These are phyloP conservation scores for Podila clonocystis DNA, from an alignment of 192 early-diverging fungal genomes.

Conservation along the genomic window DNA sequence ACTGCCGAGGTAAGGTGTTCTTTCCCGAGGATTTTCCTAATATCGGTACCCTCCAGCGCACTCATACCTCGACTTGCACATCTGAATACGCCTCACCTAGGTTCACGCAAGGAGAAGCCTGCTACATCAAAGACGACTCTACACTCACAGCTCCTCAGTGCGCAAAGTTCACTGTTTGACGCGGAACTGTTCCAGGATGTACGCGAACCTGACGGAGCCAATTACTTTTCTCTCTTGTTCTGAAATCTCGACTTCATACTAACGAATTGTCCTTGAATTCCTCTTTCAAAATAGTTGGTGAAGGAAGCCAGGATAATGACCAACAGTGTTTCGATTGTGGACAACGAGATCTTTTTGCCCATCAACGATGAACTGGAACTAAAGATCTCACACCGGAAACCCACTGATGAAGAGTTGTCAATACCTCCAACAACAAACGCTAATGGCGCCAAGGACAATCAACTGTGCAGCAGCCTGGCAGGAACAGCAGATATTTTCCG, in stretches of 20 bases:
- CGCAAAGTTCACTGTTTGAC: conserved; percentile 58
- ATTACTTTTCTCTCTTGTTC: neutral
- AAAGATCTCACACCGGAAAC: conserved; percentile 34
- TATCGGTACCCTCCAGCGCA: too few species aligned
- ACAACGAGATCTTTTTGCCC: conserved; percentile 41
- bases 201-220: neutral
- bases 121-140: conserved; percentile 8
- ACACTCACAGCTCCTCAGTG: conserved; percentile 50
- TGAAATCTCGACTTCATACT: neutral
- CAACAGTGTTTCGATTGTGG: conserved; percentile 38
- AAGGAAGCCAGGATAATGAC: conserved; percentile 39
- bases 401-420: neutral
- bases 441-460: neutral
- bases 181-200: conserved; percentile 58
- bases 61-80: too few species aligned
- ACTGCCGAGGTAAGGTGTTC: conserved; percentile 15
- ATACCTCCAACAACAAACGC: neutral
- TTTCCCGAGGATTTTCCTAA: too few species aligned
- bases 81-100: neutral
- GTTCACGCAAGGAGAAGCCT: neutral
- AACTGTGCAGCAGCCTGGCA: conserved; percentile 8
- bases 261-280: neutral
- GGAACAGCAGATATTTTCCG: conserved; percentile 26
- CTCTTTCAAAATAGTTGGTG: conserved; percentile 11
- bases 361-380: conserved; percentile 50